Base-by-base conservation (phyloP, 176 grass and related monocot species). In the Areca catechu region DNA sequence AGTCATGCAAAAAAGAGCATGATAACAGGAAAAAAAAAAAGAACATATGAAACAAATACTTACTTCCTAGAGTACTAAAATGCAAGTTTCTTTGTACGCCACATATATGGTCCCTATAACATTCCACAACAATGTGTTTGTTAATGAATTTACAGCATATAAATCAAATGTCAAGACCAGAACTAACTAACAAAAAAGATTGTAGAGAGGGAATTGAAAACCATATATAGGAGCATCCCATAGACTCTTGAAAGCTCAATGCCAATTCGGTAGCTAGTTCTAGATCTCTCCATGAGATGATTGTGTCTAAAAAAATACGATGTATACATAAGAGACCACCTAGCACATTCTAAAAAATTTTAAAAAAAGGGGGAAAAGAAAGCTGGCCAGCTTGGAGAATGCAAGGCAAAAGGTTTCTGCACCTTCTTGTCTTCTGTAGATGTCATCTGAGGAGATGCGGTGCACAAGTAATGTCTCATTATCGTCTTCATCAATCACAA, bases 271-370 rank as follows among this genome's bases (percentile, higher is more conserved):
- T 51, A 22, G n/a, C 50, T 67, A 22, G 10, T 67, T 67, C 65
- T 47, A 51, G 51, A 55, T 67, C 65, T n/a, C 51, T 67, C 65
- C 65, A 67, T 67, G 65, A 67, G 65, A 67, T 67, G 30, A 67
- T 67, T 24, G 65, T 67, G 19, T 67, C 65, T 67, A 19, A 54
- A 54, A 20, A 34, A 54, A 53, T 19, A 55, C 34, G 18, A 37
- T 7, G 22, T 17, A 20, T 54, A 17, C 37, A 51, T 15, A 28
- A 37, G 18, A 20, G 27, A 37, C 20, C 6, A 47, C 20, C 14
- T 18, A 67, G 6, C 9, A 15, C 29, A 4, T 50, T 24, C 6
- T 18, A n/a, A 15, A 24, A 16, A n/a, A 18, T 24, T 50, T 63
- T 16, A 10, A 9, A 55, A 14, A 43, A 14, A 43, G 2, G 14